Conservation (phyloP, 768 basidiomycete genomes). For the Pseudohyphozyma bogoriensis region DNA sequence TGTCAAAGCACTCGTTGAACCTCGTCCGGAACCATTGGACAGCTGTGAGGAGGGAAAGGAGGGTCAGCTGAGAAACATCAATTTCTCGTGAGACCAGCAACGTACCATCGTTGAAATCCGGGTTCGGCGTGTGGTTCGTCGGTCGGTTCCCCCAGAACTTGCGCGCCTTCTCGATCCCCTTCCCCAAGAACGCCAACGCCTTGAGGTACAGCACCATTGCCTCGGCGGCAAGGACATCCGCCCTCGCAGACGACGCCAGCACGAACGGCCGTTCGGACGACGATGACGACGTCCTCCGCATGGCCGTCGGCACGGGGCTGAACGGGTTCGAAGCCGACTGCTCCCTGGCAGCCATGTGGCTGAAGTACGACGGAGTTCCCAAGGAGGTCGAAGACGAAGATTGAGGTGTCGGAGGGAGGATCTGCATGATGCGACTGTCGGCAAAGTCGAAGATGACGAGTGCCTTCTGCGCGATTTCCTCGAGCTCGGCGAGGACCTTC, state of each 20-base stretch:
- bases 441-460: conserved; percentile 86
- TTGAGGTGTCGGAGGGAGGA: conserved; percentile 63
- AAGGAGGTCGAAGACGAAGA: conserved; percentile 15
- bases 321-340: conserved; percentile 26
- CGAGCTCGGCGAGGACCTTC: conserved; percentile 63
- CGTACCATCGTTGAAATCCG: conserved; percentile 55
- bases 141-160: conserved; percentile 63
- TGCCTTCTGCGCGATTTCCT: conserved; percentile 92
- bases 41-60: conserved; percentile 35
- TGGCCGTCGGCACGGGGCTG: conserved; percentile 21
- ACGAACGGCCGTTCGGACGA: conserved; percentile 25
- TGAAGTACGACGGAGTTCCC: conserved; percentile 26
- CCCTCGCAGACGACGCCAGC: conserved; percentile 16
- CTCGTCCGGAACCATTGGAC: conserved; percentile 80
- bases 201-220: conserved; percentile 83
- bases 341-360: conserved; percentile 21
- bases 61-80: conserved; percentile 16
- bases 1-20: conserved; percentile 88
- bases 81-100: conserved; percentile 58
- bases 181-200: conserved; percentile 82
- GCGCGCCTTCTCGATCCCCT: conserved; percentile 71
- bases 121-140: conserved; percentile 55
- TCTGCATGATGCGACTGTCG: conserved; percentile 77
- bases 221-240: conserved; percentile 40
- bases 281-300: conserved; percentile 34